Base-by-base conservation (phyloP, 202 grass and related monocot genomes). In the Dendrocalamus latiflorus region DNA sequence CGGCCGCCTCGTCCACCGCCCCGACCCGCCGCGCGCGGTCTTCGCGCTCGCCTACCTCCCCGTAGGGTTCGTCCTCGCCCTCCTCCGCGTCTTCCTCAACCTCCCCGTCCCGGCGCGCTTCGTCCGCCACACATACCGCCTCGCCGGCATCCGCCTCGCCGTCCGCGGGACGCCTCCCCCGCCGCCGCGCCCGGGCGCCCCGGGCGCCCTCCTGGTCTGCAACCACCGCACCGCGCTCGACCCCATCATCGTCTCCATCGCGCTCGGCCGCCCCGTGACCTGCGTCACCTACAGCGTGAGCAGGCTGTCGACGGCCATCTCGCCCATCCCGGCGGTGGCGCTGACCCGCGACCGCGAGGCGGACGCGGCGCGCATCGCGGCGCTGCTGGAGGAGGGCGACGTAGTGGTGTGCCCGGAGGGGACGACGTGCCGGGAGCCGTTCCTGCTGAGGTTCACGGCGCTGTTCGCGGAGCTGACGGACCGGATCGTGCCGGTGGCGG, bases 221-320 rank as follows among this genome's bases (percentile, higher is more conserved):
- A 98, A 98, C 83, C 95, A 98, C 81, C 93, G 93, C 72, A 95
- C 91, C 5, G 83, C 93, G 50, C 85, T 98, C 3, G 95, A 98
- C 80, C 95, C 95, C 4, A 89, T 95, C 82, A 43, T 98, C 65
- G 21, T 98, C 47, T 88, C n/a, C n/a, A n/a, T n/a, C n/a, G n/a
- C n/a, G n/a, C n/a, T n/a, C n/a, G n/a, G n/a, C n/a, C n/a, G n/a
- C 93, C 58, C 78, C 0, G 87, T 95, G 11, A 72, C 93, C 30
- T 98, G 95, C 47, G 87, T 93, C 11, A 90, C 93, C 20, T 93
- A 90, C 75, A 93, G 87, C 88, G 89, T 86, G 18, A 98, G 89
- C 87, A 37, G 47, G 0, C 41, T 98, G 0, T 91, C 90, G 0
- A 88, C 89, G 65, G 67, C 79, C 6, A 51, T 93, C 34, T 90